Evolutionary conservation across 1,284 basidiomycete genomes (phyloP), one percentile per base, ranked within the genome.

Genomic region (Athelia psychrophila): DNA sequence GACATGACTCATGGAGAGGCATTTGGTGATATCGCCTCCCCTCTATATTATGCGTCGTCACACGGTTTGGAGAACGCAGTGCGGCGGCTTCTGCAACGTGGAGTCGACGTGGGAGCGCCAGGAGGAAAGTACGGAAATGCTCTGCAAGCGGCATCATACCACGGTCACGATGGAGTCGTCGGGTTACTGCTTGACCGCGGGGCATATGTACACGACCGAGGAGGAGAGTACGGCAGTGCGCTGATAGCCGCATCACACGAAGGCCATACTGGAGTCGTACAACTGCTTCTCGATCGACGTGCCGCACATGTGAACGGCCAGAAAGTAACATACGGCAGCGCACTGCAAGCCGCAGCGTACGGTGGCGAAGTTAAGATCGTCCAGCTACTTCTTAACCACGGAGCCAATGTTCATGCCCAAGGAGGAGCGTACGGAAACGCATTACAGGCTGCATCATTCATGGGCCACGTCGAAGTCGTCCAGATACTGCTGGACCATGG

Each of bases 371-470:
- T 35, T 18, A 36, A 19, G 1, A 48, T 53, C 36, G 51, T 52
- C 10, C 19, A 51, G 35, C n/a, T 47, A 12, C 40, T 57, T 2
- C 49, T 55, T 18, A 42, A 51, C 1, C 18, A 42, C 23, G 52
- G 45, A 5, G 54, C 49, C 35, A 49, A 56, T 51, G 44, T 45
- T 20, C 53, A 56, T 53, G 44, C 51, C n/a, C 33, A 51, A 35
- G 36, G n/a, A n/a, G 38, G 38, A 42, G 8, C 6, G 16, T 8
- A n/a, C 6, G 6, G 38, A 6, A 42, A n/a, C 48, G 48, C 53
- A 10, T 42, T 57, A 2, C 44, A 49, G 27, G 53, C 50, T 35
- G 53, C 55, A 51, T 47, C 48, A 49, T 3, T 23, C 27, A 12
- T 22, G 15, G 55, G 55, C 20, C 16, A 56, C 44, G 50, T 52